Evolutionary conservation across 2,329 filamentous ascomycete genomes (phyloP), one percentile per base, ranked within the genome.

Genomic region (Pseudogymnoascus sp.): DNA sequence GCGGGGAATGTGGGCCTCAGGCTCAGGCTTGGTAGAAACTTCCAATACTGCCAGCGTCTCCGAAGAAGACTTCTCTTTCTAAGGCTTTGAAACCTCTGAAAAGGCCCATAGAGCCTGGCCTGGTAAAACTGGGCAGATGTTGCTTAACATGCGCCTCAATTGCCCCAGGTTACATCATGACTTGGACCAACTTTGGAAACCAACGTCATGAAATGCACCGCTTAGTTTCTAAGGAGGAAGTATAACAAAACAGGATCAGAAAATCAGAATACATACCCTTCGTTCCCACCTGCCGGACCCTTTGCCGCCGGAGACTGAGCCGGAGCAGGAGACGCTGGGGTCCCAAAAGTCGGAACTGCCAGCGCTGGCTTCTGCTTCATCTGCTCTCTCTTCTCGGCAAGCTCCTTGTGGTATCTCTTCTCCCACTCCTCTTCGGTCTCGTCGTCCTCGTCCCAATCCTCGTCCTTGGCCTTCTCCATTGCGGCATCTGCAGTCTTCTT

Each of bases 391-490:
- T 60, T 60, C 56, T 60, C 33, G 7, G 31, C 56, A 3, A 60
- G 56, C 38, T 66, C 62, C 40, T 65, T 62, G 37, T 65, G 60
- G 19, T 60, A 71, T n/a, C 69, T 67, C 31, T 63, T 67, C 44
- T 67, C 63, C 61, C 61, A 64, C 56, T 64, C 63, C 11, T 8
- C 61, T 21, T 63, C 59, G 19, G 33, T 66, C 53, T 69, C 68
- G 6, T 73, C 71, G 21, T 73, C 72, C 2, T 70, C 71, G 60
- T 73, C 72, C 42, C 67, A 67, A 13, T 73, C 71, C 16, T 70
- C 69, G 21, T 68, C 69, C 59, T 67, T 71, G 3, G 67, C 69
- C 38, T 68, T 69, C 62, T 71, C 63, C 66, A 73, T 66, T 4
- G 64, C 61, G 19, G 68, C 62, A 21, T 69, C 42, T 29, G 72